Base-by-base conservation (phyloP, 2,329 filamentous ascomycete species). In the Colletotrichum somersetense region DNA sequence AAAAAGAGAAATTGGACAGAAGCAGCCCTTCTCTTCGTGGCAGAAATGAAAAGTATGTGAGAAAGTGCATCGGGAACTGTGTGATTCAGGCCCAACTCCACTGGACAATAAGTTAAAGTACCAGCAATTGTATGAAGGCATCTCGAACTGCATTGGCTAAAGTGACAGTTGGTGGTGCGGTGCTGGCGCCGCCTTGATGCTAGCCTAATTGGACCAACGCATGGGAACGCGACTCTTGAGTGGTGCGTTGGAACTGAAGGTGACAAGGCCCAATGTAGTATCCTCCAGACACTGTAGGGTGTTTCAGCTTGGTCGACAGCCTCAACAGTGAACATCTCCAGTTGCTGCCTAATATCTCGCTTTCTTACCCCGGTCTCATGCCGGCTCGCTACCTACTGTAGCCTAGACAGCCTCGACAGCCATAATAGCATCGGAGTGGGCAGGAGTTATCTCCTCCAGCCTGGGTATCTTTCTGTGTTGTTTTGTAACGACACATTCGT, bases 51-150 rank as follows among this genome's bases (percentile, higher is more conserved):
- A 14, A 10, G 7, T 10, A 20, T 38, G 42, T 58, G 68, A 44
- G 57, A 35, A 67, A 67, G 50, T 63, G 33, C 68, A 67, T 52
- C 64, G 33, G 46, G 23, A 52, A 57, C 8, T 38, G 52, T 48
- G 62, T n/a, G 40, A 16, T 62, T 5, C 35, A 8, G 48, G 16
- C 23, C 40, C 56, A 38, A n/a, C 35, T 46, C 23, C 23, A 44
- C n/a, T 6, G 35, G 16, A 12, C n/a, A 59, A 30, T 6, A 42
- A 10, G n/a, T 10, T 11, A 35, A 26, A 7, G 2, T 30, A 26
- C 35, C 44, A 14, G 48, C 4, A 30, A 20, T 40, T 30, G 14
- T 18, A 38, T 11, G 7, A 26, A 38, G 44, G 56, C 7, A 4
- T 50, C 56, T 26, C 42, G 23, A 30, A 42, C 48, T 42, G 35